phyloP scores from a whole-genome alignment of 169 alveolate species.

The Besnoitia besnoiti region DNA sequence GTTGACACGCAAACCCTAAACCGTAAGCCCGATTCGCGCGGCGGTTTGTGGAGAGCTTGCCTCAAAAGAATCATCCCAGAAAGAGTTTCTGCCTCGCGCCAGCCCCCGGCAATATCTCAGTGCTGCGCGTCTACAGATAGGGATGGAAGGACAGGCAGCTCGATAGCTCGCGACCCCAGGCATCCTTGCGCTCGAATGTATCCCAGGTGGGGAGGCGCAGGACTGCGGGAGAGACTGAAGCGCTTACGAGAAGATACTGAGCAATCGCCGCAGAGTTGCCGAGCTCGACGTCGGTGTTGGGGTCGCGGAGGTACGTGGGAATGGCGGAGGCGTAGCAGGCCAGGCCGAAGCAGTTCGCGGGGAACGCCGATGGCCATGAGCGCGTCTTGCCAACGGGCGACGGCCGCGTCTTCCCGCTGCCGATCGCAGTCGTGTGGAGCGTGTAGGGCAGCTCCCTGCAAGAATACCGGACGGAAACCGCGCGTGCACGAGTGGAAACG shows the following conservation, averaged over 20 bases:
- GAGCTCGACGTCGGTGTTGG: constrained; percentile 15
- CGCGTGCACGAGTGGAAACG: not conserved
- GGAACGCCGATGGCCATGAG: not conserved
- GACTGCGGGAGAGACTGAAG: not conserved
- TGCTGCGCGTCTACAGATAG: too few species aligned
- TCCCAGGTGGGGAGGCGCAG: not conserved
- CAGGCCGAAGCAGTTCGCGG: not conserved
- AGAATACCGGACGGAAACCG: not conserved
- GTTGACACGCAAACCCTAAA: too few species aligned
- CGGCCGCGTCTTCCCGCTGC: not conserved
- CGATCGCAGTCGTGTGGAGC: not conserved
- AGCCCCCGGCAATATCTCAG: too few species aligned
- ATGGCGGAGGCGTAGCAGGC: constrained; percentile 3
- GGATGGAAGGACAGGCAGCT: too few species aligned
- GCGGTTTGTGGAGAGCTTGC: too few species aligned
- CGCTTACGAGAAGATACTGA: not conserved
- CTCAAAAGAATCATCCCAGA: too few species aligned
- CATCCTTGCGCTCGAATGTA: too few species aligned
- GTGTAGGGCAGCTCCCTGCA: constrained; percentile 27
- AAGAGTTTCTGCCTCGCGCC: too few species aligned
- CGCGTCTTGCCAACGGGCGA: constrained; percentile 9
- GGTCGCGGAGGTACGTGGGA: not conserved
- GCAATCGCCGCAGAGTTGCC: not conserved
- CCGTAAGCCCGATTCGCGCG: too few species aligned
- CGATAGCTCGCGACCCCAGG: too few species aligned